Evolutionary conservation across 805 yeast species (phyloP).

Genomic region (Saturnispora bothae): DNA sequence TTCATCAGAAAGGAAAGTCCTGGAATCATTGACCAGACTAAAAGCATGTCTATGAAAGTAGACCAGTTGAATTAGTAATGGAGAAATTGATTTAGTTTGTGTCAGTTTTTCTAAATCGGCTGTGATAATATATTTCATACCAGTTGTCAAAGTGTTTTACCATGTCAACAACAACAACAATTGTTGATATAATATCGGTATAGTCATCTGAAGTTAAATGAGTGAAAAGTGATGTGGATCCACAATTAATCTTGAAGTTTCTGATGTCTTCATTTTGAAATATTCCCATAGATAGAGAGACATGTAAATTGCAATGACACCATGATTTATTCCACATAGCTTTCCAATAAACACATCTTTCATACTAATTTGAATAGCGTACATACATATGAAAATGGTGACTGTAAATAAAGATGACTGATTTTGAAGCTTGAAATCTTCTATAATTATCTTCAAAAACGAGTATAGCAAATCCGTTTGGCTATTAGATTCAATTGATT

Average conservation of each 20-base stretch:
- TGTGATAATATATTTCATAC: constrained; percentile 15
- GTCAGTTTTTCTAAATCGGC: constrained; percentile 7
- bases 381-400: constrained; percentile 14
- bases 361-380: constrained; percentile 13
- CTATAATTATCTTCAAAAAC: constrained; percentile 13
- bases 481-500: constrained; percentile 11
- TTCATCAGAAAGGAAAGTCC: no score
- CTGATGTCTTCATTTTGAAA: neutral
- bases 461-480: constrained; percentile 15
- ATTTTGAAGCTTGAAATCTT: constrained; percentile 12
- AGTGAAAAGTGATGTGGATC: constrained; percentile 2
- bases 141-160: constrained; percentile 17
- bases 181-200: constrained; percentile 13
- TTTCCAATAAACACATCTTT: constrained; percentile 14
- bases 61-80: constrained; percentile 5
- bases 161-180: constrained; percentile 16
- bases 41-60: constrained; percentile 11
- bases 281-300: constrained; percentile 16
- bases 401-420: constrained; percentile 15
- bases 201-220: constrained; percentile 14
- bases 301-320: constrained; percentile 16
- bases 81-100: constrained; percentile 5
- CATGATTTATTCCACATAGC: constrained; percentile 14
- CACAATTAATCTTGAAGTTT: neutral
- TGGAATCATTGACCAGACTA: constrained; percentile 8